A percentile compares a stretch with the other conserved stretches of the same genome.
Conservation (phyloP, 2,329 filamentous ascomycete species). For the Sporothrix protearum region DNA sequence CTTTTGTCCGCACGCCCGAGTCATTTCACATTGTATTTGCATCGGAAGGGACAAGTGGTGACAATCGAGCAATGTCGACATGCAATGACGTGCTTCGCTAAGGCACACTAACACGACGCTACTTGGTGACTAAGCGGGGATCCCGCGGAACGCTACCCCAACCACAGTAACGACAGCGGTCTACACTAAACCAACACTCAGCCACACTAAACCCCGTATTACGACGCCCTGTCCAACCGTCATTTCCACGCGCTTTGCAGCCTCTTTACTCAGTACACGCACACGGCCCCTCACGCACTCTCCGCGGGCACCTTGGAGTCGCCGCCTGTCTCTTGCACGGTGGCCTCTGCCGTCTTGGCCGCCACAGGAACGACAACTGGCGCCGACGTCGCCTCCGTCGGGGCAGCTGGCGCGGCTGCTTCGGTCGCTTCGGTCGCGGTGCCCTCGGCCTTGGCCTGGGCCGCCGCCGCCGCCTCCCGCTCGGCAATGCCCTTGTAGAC, state of each 20-base stretch:
- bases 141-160: background rate
- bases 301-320: background rate
- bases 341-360: background rate
- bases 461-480: constrained; percentile 22
- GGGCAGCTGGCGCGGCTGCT: background rate
- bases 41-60: background rate
- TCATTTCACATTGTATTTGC: background rate
- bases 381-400: background rate
- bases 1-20: background rate
- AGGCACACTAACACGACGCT: constrained; percentile 2
- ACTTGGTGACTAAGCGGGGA: background rate
- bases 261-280: background rate
- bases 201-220: no score
- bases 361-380: background rate
- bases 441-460: background rate
- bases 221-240: background rate
- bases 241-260: no score
- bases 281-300: background rate
- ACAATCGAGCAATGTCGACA: constrained; percentile 10
- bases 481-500: constrained; percentile 42
- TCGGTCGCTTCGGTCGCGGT: background rate
- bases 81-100: constrained; percentile 15
- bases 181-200: no score
- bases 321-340: background rate
- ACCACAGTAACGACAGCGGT: no score